Conservation (phyloP, 2,329 filamentous ascomycete species). For the Aspergillus carbonarius region DNA sequence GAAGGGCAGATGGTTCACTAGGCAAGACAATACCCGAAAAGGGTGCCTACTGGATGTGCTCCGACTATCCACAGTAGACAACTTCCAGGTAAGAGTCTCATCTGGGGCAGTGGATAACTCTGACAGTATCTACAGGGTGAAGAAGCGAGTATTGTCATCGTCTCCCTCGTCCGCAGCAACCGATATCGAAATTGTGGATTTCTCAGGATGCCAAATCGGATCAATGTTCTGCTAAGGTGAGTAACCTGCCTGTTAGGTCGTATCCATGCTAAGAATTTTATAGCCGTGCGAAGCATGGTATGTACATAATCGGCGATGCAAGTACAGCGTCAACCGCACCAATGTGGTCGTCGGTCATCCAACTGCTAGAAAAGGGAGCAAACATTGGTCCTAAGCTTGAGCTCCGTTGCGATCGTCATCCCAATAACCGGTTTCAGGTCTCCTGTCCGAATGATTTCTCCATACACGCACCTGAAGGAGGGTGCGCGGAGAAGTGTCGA, state of each 20-base stretch:
- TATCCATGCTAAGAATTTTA: not conserved
- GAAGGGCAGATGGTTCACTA: not conserved
- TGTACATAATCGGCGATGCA: conserved; percentile 19
- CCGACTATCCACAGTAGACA: conserved; percentile 9
- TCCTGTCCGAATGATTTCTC: conserved; percentile 6
- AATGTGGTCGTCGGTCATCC: conserved; percentile 14
- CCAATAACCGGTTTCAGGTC: not conserved
- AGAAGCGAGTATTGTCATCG: conserved; percentile 7
- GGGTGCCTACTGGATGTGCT: not conserved
- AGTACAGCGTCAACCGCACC: conserved; percentile 10
- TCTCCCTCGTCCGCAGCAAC: conserved; percentile 14
- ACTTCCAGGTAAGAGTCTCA: conserved; percentile 5
- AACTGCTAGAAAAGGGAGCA: not conserved
- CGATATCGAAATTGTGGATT: conserved; percentile 6
- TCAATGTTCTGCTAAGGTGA: conserved; percentile 11
- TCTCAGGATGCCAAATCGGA: conserved; percentile 6
- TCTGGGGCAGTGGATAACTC: no score
- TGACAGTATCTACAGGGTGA: conserved; percentile 6
- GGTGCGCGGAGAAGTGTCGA: conserved; percentile 7
- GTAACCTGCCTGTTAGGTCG: not conserved
- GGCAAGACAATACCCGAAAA: not conserved
- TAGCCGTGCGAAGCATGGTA: conserved; percentile 18
- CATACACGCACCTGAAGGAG: conserved; percentile 5
- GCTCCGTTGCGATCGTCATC: conserved; percentile 13
- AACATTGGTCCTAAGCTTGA: conserved; percentile 9